phyloP scores from a whole-genome alignment of 1,284 basidiomycete species.

The Papiliotrema fonsecae region DNA sequence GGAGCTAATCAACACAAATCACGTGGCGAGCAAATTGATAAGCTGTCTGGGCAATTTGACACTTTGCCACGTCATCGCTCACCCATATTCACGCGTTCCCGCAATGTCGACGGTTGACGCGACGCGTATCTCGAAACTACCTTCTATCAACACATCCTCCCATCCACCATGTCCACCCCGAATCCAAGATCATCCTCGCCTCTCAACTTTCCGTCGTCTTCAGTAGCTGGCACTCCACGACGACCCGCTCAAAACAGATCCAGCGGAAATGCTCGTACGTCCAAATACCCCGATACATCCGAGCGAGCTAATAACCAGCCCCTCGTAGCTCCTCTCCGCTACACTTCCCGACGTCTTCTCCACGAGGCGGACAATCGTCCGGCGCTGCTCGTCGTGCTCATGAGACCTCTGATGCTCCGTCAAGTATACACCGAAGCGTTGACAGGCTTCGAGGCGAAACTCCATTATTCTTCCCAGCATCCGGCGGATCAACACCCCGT shows the following conservation, averaged over 20 bases:
- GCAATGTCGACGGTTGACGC: too few relatives aligned
- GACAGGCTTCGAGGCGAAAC: constrained; percentile 25
- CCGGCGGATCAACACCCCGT: constrained; percentile 55
- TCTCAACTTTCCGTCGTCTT: constrained; percentile 39
- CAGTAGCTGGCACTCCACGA: constrained; percentile 31
- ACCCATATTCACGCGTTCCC: neutral
- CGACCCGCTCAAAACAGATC: constrained; percentile 2
- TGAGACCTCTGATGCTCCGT: constrained; percentile 9
- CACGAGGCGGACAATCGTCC: constrained; percentile 50
- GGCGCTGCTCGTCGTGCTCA: constrained; percentile 35
- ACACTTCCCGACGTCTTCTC: constrained; percentile 68
- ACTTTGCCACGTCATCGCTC: neutral
- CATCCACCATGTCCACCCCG: constrained; percentile 28
- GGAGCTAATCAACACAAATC: too few relatives aligned
- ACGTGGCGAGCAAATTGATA: too few relatives aligned
- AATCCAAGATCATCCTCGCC: constrained; percentile 35
- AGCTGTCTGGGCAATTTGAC: neutral
- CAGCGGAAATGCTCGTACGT: constrained; percentile 12
- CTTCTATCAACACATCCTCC: neutral
- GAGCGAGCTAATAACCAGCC: constrained; percentile 49
- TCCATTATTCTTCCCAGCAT: constrained; percentile 49
- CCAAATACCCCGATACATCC: too few relatives aligned
- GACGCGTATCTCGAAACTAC: neutral
- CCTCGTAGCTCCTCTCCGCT: constrained; percentile 56
- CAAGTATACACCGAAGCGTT: constrained; percentile 16